Base-by-base conservation (phyloP, 345 rosid species). In the Salix caprea region DNA sequence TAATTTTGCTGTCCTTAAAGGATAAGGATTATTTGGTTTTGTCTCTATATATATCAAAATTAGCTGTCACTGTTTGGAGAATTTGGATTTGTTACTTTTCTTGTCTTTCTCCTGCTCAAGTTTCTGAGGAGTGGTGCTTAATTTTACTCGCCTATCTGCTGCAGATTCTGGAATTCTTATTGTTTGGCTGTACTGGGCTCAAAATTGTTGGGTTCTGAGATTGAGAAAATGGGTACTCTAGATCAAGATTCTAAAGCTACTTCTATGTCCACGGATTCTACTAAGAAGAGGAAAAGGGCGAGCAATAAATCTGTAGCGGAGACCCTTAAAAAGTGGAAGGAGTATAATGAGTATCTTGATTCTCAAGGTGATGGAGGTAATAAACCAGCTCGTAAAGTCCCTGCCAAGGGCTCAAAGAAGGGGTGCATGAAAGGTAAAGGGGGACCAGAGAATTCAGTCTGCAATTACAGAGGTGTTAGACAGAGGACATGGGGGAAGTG, bases 401-500 rank as follows among this genome's bases (percentile, higher is more conserved):
- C 90, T 18, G 83, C 93, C 0, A 88, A 87, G 81, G 97, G 98
- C 10, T 92, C 97, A 0, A 94, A 65, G 65, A 94, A 90, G 28
- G 97, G 97, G 6, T 92, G 98, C 69, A 94, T 94, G 98, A 94
- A 84, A 76, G 98, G 98, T 14, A 92, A 94, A 80, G 97, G 97
- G n/a, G 97, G 98, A 6, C 97, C 98, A 0, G 92, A 94, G 30
- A 94, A 94, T 42, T 73, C 82, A 13, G 9, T 18, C 23, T 90
- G 88, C 44, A 78, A 73, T 4, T 94, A 88, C 61, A 80, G 98
- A 78, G 98, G 98, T 4, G 97, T 92, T 44, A 86, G 98, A 79
- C 98, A 94, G 80, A 87, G 98, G 80, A 87, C 88, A 2, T 94
- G 98, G 98, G 98, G 98, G 0, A 92, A 91, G 79, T 94, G 98